phyloP scores from a whole-genome alignment of 179 eudicot genomes.

The Dionaea muscipula region DNA sequence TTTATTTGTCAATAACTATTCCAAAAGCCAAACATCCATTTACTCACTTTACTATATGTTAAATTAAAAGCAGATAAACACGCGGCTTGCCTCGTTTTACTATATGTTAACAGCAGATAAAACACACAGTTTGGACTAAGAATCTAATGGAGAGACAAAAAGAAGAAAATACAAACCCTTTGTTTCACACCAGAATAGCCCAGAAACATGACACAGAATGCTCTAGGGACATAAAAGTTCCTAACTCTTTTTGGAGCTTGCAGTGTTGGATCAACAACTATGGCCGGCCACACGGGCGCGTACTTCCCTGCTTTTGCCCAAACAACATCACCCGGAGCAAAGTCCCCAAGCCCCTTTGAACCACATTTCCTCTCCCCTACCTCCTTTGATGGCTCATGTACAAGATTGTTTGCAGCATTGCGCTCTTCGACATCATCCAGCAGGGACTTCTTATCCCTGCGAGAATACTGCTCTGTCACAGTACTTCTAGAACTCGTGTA shows the following conservation, averaged over 20 bases:
- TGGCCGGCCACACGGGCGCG: constrained; percentile 94
- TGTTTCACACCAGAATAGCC: constrained; percentile 68
- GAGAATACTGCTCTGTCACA: constrained; percentile 26
- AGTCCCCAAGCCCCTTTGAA: constrained; percentile 25
- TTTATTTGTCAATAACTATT: no score
- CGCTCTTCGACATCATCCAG: constrained; percentile 16
- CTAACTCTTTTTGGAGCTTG: constrained; percentile 73
- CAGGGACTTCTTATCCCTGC: constrained; percentile 21
- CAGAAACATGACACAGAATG: constrained; percentile 85
- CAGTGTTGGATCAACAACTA: constrained; percentile 59
- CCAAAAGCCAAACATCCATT: no score
- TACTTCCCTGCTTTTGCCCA: constrained; percentile 72
- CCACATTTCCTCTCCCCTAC: constrained; percentile 15
- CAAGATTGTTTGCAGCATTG: constrained; percentile 15
- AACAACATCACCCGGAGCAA: constrained; percentile 73
- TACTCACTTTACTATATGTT: no score
- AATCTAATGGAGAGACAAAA: background rate
- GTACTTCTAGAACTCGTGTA: constrained; percentile 23
- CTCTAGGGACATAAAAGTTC: constrained; percentile 41
- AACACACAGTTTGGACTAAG: background rate
- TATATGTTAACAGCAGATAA: no score
- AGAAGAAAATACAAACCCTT: constrained; percentile 27
- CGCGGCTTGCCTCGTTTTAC: no score
- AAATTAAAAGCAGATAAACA: no score
- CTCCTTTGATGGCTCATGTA: constrained; percentile 11